These are phyloP conservation scores for Peziza echinospora DNA, from an alignment of 495 filamentous ascomycete genomes.

Conservation along the genomic window DNA sequence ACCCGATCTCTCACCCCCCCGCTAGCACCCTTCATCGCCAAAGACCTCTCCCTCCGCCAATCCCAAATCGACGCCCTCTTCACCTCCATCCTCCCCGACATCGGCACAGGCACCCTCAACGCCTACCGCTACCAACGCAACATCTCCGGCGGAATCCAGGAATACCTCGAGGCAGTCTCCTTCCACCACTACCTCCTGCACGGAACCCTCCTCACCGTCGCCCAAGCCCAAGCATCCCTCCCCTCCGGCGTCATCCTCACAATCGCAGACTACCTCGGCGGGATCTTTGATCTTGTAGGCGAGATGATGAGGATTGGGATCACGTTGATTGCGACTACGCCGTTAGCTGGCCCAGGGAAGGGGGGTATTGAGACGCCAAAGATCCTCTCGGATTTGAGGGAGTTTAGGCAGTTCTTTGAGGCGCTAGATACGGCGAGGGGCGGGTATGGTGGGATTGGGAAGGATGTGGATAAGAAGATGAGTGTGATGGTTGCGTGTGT, in stretches of 20 bases:
- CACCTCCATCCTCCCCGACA: constrained; percentile 41
- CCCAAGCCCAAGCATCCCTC: constrained; percentile 32
- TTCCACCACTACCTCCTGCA: constrained; percentile 72
- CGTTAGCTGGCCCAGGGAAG: constrained; percentile 26
- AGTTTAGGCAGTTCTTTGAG: constrained; percentile 50
- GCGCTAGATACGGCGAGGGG: constrained; percentile 30
- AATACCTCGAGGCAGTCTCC: constrained; percentile 69
- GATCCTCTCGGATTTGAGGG: constrained; percentile 14
- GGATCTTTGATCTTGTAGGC: constrained; percentile 76
- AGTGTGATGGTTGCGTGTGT: constrained; percentile 73
- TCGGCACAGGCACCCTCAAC: constrained; percentile 43
- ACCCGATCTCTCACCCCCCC: not conserved
- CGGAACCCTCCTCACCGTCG: constrained; percentile 47
- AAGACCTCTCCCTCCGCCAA: constrained; percentile 41
- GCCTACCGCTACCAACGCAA: constrained; percentile 62
- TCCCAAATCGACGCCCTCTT: constrained; percentile 48
- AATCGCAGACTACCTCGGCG: constrained; percentile 69
- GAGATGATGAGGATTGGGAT: constrained; percentile 95
- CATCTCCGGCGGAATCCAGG: constrained; percentile 60
- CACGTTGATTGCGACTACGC: constrained; percentile 46
- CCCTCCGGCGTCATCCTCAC: constrained; percentile 38
- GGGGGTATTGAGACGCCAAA: constrained; percentile 9
- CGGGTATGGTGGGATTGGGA: constrained; percentile 24
- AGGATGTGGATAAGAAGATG: constrained; percentile 56
- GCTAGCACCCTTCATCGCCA: constrained; percentile 24